Percentiles rank a stretch among this genome's conserved stretches.
phyloP scores from a whole-genome alignment of 306 rosid species.

The Rosa multiflora region DNA sequence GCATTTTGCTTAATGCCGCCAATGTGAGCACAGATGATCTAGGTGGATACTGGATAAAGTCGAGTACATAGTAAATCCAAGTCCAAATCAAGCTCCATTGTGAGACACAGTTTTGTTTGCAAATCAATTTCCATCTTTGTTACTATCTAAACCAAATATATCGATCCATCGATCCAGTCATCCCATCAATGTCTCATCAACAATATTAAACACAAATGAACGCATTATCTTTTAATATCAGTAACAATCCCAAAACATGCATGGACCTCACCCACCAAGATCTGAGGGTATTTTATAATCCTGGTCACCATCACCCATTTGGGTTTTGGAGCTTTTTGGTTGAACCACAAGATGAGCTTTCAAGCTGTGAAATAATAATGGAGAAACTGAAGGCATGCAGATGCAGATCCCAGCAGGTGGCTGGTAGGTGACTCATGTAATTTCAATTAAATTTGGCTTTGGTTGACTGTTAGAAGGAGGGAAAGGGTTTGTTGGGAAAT shows the following conservation, averaged over 20 bases:
- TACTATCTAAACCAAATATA: not conserved
- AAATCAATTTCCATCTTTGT: not conserved
- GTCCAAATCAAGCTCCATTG: not conserved
- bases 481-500: not conserved
- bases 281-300: not conserved
- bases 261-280: conserved; percentile 1
- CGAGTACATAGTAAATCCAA: not conserved
- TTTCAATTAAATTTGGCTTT: not conserved
- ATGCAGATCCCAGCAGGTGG: not conserved
- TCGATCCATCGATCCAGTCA: not conserved
- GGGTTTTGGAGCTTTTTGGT: not conserved
- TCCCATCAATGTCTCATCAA: not conserved
- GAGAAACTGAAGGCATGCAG: not conserved
- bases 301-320: not conserved
- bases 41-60: not conserved
- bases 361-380: not conserved
- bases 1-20: not conserved
- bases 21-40: not conserved
- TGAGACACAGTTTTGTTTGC: not conserved
- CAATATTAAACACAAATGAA: not conserved
- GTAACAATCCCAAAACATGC: not conserved
- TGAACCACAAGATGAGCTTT: not conserved
- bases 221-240: not conserved
- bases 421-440: not conserved
- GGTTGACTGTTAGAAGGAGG: not conserved